Evolutionary conservation across 192 early-diverging fungal species (phyloP).

Genomic region (Cetraspora pellucida): DNA sequence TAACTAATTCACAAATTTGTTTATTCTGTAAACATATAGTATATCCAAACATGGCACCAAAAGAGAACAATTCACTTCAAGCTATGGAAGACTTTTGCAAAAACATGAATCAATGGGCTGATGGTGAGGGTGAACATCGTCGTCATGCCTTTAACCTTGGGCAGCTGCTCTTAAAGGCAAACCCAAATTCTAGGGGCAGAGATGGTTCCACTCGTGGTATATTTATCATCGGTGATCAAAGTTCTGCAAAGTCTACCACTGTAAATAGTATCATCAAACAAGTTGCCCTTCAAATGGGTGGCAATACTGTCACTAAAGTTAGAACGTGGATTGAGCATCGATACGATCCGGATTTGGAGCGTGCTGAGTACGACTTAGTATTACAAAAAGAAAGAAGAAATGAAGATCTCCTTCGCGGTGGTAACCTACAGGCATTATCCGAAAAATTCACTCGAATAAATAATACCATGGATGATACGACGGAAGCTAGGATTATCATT

Average conservation of each 20-base stretch:
- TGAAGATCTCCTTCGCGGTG: neutral
- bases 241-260: neutral
- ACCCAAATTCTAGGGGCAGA: neutral
- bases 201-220: neutral
- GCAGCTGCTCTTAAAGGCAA: neutral
- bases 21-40: too few species aligned
- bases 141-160: neutral
- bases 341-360: neutral
- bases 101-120: neutral
- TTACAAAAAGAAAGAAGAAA: neutral
- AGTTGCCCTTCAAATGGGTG: neutral
- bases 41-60: too few species aligned
- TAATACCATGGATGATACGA: neutral
- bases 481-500: neutral
- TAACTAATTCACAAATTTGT: too few species aligned
- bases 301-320: neutral
- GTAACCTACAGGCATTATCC: neutral
- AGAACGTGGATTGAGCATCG: conserved; percentile 3
- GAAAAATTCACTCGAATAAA: neutral
- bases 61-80: too few species aligned
- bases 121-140: neutral
- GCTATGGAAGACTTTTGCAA: neutral
- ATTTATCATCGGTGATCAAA: neutral
- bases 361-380: neutral
- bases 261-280: neutral